Base-by-base conservation (phyloP, 2,329 filamentous ascomycete species). In the Epichloe brachyelytri region DNA sequence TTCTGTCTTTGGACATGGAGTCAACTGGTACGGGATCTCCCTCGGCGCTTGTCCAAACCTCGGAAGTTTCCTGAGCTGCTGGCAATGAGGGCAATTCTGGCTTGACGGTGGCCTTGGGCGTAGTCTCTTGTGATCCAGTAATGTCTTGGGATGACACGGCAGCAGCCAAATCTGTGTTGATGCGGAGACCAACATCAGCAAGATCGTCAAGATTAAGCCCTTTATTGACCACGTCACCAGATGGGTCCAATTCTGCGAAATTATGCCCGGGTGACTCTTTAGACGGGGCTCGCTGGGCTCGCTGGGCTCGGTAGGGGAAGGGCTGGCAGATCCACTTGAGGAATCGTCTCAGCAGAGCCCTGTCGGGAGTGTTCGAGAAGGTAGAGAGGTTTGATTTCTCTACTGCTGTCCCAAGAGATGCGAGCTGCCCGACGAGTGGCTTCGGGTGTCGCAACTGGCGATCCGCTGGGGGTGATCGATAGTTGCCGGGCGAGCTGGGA, bases 311-410 rank as follows among this genome's bases (percentile, higher is more conserved):
- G n/a, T n/a, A n/a, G 74, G 5, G 70, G 71, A 14, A 82, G 66
- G 30, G 73, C 74, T 6, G 79, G 77, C 2, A 80, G 64, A 3
- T 69, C 60, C 41, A 54, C 53, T 12, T 51, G 53, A 1, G 73
- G 62, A 26, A 65, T 56, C 20, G 62, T 58, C 30, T 65, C 62
- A 3, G 59, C 58, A 5, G 66, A 60, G 43, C 65, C 65, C 41
- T 71, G 68, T 8, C 72, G 69, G 3, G 70, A 71, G 56, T 71
- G 81, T 64, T 94, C 86, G 6, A 95, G 79, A 20, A 95, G 80
- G 66, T 86, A 91, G 8, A 96, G 70, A 0, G 90, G 90, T 57
- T 86, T 83, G 60, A 90, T 83, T 62, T 93, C 88, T 50, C 78
- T 78, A 17, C 75, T 76, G 56, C 68, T 78, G 43, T 82, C 79